Base-by-base conservation (phyloP, 352 stramenopile species). In the Phytophthora aleatoria region DNA sequence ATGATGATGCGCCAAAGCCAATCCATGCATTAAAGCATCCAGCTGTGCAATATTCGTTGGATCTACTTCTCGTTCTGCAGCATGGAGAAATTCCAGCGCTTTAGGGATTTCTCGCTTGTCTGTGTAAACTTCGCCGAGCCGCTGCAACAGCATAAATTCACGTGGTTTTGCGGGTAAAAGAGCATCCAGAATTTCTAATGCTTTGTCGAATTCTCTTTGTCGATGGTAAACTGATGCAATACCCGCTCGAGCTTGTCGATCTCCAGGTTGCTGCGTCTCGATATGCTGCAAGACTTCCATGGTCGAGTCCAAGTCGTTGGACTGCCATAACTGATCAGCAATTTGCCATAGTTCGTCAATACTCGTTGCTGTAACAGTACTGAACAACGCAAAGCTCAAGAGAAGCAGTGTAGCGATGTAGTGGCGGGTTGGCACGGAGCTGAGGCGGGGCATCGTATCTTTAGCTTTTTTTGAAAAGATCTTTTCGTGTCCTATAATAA, bases 1-100 rank as follows among this genome's bases (percentile, higher is more conserved):
- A 49, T 76, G 64, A 20, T 85, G 67, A 48, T 81, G 73, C 1
- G 69, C 63, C n/a, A 89, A 53, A 8, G 75, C 80, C 11, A 85
- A 41, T 16, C 48, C 30, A 35, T 85, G 77, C 16, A 31, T 51
- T 30, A 73, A 12, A 2, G 38, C 31, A 20, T 67, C 33, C 31
- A 58, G 15, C 39, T 50, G 20, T 20, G 27, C 33, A 0, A 42
- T 35, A 61, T 59, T 36, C 38, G 16, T 27, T 1, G 11, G 15
- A 28, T 49, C 13, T 10, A 75, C 56, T 27, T 60, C 36, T 42
- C 31, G 54, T 43, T 73, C 49, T 42, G 50, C 60, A 26, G 54
- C 61, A 5, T 58, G 54, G 24, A 70, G 50, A 57, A 58, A 57
- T 50, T 67, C 49, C 50, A 73, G 39, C 9, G 66, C 66, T 42